Evolutionary conservation across 345 rosid species (phyloP).

Genomic region (Salix exigua): DNA sequence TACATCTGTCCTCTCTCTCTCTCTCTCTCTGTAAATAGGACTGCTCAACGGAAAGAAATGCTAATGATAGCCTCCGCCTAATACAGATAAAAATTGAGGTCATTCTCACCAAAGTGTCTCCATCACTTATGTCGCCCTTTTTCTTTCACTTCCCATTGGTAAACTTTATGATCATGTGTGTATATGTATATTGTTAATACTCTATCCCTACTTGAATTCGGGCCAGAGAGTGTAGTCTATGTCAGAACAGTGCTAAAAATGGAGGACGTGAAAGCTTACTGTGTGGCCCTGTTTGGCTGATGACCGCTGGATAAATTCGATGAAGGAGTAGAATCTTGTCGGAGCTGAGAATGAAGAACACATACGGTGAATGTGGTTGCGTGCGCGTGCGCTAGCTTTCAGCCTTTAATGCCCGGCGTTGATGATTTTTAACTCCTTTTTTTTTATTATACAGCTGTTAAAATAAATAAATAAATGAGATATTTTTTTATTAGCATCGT

Average conservation of each 20-base stretch:
- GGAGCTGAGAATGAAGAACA: too few species aligned
- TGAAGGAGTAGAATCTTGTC: neutral
- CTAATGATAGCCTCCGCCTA: conserved; percentile 22
- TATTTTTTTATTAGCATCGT: too few species aligned
- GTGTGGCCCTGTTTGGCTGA: conserved; percentile 5
- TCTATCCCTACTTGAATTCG: neutral
- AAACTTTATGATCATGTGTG: too few species aligned
- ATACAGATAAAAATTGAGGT: conserved; percentile 12
- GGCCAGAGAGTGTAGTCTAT: neutral
- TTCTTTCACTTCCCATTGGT: neutral
- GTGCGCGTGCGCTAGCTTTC: too few species aligned
- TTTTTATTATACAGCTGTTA: too few species aligned
- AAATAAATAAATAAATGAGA: too few species aligned
- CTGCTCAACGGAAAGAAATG: conserved; percentile 19
- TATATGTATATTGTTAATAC: too few species aligned
- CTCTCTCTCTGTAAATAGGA: neutral
- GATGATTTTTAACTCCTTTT: too few species aligned
- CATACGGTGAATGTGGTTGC: too few species aligned
- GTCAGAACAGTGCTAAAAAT: neutral
- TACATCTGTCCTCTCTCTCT: neutral
- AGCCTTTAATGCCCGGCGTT: too few species aligned
- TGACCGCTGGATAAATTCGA: neutral
- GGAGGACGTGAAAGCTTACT: neutral
- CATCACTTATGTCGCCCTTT: neutral
- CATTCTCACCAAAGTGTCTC: conserved; percentile 14